Conservation (phyloP, 1,139 yeast genomes). For the Blastobotrys aristatus region DNA sequence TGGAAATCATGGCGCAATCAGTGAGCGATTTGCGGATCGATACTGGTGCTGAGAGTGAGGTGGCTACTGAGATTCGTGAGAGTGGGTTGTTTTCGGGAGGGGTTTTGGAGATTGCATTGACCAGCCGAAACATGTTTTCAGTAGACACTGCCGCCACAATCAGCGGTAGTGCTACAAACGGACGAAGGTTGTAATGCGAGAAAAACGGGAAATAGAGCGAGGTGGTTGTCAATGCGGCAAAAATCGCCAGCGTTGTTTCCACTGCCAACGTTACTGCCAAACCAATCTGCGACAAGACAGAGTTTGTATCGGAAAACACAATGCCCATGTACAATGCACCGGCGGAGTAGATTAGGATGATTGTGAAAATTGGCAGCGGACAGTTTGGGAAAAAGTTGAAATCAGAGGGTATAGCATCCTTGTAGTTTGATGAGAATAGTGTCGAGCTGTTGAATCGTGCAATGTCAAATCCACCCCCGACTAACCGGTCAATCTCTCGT, state of each 20-base stretch:
- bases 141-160: constrained; percentile 41
- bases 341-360: constrained; percentile 29
- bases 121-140: constrained; percentile 44
- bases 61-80: constrained; percentile 35
- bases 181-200: constrained; percentile 21
- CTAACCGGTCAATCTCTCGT: background rate
- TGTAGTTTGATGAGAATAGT: constrained; percentile 3
- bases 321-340: constrained; percentile 38
- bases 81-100: constrained; percentile 42
- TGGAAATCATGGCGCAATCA: constrained; percentile 27
- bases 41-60: constrained; percentile 35
- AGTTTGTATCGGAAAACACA: constrained; percentile 50
- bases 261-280: constrained; percentile 56
- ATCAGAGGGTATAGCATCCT: constrained; percentile 3
- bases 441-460: constrained; percentile 2
- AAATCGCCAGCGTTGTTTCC: constrained; percentile 44
- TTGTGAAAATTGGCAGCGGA: constrained; percentile 16
- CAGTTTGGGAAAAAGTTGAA: constrained; percentile 20
- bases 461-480: background rate
- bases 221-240: constrained; percentile 50
- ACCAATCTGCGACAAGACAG: constrained; percentile 57
- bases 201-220: constrained; percentile 34
- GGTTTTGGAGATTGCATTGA: constrained; percentile 39
- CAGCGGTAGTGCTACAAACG: constrained; percentile 36
- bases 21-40: constrained; percentile 34